phyloP scores from a whole-genome alignment of 768 basidiomycete genomes.

The Boletus speciosus region DNA sequence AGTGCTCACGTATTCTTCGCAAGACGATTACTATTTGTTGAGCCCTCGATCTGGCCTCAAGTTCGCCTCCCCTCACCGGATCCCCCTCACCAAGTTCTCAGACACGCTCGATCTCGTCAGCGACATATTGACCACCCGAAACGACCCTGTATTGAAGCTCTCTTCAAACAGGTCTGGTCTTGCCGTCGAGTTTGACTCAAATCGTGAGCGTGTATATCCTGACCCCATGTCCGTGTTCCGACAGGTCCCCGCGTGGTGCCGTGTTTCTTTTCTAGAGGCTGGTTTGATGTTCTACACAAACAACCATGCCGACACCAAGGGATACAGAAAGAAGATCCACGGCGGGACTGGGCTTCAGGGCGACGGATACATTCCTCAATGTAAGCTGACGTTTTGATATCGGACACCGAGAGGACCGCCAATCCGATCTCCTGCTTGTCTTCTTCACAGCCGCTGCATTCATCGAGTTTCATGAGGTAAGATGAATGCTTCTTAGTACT shows the following conservation, averaged over 20 bases:
- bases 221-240: not conserved
- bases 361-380: constrained; percentile 56
- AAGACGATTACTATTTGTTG: constrained; percentile 69
- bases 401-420: not conserved
- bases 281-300: constrained; percentile 77
- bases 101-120: constrained; percentile 43
- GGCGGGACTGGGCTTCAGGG: constrained; percentile 63
- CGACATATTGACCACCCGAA: constrained; percentile 28
- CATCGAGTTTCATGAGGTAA: constrained; percentile 65
- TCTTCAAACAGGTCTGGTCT: constrained; percentile 57
- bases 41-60: constrained; percentile 33
- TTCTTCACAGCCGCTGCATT: constrained; percentile 52
- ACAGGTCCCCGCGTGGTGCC: not conserved
- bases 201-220: constrained; percentile 48
- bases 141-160: constrained; percentile 50
- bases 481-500: not conserved
- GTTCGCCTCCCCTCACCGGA: constrained; percentile 43
- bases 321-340: constrained; percentile 68
- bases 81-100: constrained; percentile 42
- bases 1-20: not conserved
- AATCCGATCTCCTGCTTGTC: not conserved
- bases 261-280: constrained; percentile 43
- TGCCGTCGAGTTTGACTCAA: constrained; percentile 58
- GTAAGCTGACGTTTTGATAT: constrained; percentile 36
- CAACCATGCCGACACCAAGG: constrained; percentile 44